phyloP scores from a whole-genome alignment of 1,284 basidiomycete genomes.

The Tremellales sp. region DNA sequence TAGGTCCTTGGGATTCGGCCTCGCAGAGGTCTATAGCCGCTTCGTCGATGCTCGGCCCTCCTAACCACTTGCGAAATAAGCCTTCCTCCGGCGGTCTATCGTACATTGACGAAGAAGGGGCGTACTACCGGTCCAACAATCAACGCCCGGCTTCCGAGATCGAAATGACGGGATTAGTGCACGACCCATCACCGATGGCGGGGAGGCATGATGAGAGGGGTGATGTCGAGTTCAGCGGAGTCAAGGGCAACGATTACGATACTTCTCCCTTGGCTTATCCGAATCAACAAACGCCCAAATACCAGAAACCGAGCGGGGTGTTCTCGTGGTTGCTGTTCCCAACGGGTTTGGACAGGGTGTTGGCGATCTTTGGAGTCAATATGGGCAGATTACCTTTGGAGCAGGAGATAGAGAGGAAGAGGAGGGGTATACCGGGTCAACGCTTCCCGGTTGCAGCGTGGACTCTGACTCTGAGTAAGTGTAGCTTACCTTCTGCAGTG shows the following conservation, averaged over 20 bases:
- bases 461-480: conserved; percentile 55
- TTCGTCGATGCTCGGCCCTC: conserved; percentile 4
- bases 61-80: conserved; percentile 12
- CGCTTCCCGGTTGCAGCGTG: conserved; percentile 61
- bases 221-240: conserved; percentile 13
- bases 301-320: conserved; percentile 5
- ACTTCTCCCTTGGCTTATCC: conserved; percentile 23
- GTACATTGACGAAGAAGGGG: conserved; percentile 38
- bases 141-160: conserved; percentile 19
- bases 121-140: conserved; percentile 23
- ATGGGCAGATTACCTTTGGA: conserved; percentile 59
- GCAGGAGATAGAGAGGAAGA: conserved; percentile 79
- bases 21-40: conserved; percentile 22
- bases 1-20: conserved; percentile 43
- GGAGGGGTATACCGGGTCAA: conserved; percentile 76
- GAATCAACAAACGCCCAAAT: neutral
- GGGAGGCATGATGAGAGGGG: conserved; percentile 4
- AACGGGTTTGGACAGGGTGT: conserved; percentile 30
- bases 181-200: conserved; percentile 9
- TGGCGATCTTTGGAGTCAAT: conserved; percentile 29
- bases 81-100: conserved; percentile 22
- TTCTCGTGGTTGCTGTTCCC: conserved; percentile 30
- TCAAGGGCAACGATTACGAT: conserved; percentile 12
- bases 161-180: conserved; percentile 12
- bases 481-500: conserved; percentile 14